Evolutionary conservation across 768 basidiomycete species (phyloP), one percentile per base, ranked within the genome.

Genomic region (Boletales sp.): DNA sequence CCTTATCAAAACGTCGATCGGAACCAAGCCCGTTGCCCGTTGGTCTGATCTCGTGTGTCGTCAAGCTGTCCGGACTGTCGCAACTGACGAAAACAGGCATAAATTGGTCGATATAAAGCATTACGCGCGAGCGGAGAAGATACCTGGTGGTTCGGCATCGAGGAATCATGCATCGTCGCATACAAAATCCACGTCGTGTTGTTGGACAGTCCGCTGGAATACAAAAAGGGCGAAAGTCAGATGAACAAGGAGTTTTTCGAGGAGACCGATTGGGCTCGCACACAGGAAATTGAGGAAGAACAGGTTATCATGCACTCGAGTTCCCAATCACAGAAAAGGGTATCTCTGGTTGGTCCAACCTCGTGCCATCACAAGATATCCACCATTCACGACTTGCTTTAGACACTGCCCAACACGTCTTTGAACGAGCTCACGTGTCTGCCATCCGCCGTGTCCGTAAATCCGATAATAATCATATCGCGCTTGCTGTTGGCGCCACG

Each of bases 241-340:
- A 98, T 95, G 52, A 97, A 97, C 67, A 98, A 97, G 79, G 95
- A 97, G 72, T 93, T 98, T 57, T 86, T 85, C 39, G 92, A 91
- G 70, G 94, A 94, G 73, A 76, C 77, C 17, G 94, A 99, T 65
- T 99, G 94, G 91, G 84, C 86, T 46, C 74, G 91, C 41, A 87
- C 92, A 21, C 87, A 94, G 69, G 83, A 89, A 65, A 90, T 97
- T 51, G 97, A 98, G 74, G 97, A 99, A 71, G 92, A 98, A 70
- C 94, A 97, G 68, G 86, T 98, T 61, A 92, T 94, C 74, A 63
- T 74, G 18, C 80, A 53, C 66, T 95, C 52, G 92, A 94, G 70
- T 91, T 97, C 94, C 94, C 1, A 94, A 97, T 70, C 69, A 97
- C 97, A 2, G 97, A 98, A 74, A 99, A 99, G 79, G 97, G 97